Conservation (phyloP, 805 yeast species). For the Isabelozyma heimii region DNA sequence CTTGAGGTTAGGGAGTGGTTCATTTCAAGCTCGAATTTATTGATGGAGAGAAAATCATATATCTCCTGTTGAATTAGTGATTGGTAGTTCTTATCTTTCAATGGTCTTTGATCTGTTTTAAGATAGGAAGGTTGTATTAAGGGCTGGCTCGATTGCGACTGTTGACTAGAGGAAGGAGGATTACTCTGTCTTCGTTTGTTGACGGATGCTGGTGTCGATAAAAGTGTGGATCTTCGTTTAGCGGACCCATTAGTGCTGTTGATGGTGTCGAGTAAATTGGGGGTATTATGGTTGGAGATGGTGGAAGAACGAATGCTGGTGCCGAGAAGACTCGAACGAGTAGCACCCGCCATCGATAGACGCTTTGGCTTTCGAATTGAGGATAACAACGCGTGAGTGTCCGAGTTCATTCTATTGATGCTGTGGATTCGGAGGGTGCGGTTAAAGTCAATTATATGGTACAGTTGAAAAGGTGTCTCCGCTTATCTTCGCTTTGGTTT, state of each 20-base stretch:
- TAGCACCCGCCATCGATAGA: conserved; percentile 16
- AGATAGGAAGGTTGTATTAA: conserved; percentile 5
- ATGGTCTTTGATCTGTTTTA: conserved; percentile 65
- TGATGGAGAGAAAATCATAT: conserved; percentile 56
- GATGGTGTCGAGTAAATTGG: conserved; percentile 1
- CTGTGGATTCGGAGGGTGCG: not conserved
- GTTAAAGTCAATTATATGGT: not conserved
- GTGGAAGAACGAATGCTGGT: not conserved
- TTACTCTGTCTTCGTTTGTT: conserved; percentile 18
- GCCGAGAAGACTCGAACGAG: conserved; percentile 5
- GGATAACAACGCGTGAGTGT: not conserved
- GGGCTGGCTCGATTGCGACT: conserved; percentile 5
- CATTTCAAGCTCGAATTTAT: conserved; percentile 73
- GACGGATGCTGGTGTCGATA: conserved; percentile 32
- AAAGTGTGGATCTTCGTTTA: conserved; percentile 24
- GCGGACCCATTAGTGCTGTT: conserved; percentile 6
- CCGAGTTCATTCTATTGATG: not conserved
- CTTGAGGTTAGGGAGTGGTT: conserved; percentile 65
- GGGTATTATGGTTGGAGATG: conserved; percentile 2
- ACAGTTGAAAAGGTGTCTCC: not conserved
- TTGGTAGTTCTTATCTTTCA: conserved; percentile 71
- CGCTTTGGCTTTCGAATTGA: conserved; percentile 3
- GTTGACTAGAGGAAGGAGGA: conserved; percentile 6
- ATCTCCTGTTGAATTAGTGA: conserved; percentile 63
- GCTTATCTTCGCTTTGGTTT: not conserved